phyloP scores from a whole-genome alignment of 306 rosid genomes.

The Citrullus mucosospermus region DNA sequence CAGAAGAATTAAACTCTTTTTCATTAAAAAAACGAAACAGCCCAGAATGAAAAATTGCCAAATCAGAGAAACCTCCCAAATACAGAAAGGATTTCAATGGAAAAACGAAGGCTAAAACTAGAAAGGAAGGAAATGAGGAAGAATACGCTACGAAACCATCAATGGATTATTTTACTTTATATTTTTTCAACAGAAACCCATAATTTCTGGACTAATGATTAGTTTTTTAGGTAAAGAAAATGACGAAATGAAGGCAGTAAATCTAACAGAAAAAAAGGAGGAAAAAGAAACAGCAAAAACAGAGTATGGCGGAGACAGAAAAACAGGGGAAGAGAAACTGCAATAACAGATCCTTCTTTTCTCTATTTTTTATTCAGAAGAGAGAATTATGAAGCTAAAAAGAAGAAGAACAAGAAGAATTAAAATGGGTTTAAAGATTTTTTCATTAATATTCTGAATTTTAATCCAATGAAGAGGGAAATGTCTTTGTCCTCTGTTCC shows the following conservation, averaged over 20 bases:
- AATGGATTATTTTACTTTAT: not conserved
- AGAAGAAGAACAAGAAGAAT: not conserved
- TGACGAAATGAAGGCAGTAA: not conserved
- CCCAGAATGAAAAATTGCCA: not conserved
- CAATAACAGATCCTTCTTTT: not conserved
- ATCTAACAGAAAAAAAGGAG: not conserved
- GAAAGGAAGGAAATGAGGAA: not conserved
- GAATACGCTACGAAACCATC: not conserved
- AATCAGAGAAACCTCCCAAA: not conserved
- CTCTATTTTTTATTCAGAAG: not conserved
- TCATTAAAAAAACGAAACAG: not conserved
- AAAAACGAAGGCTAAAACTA: not conserved
- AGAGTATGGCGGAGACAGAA: not conserved
- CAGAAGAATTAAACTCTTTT: not conserved
- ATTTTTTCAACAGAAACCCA: conserved; percentile 3
- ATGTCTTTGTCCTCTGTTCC: not conserved
- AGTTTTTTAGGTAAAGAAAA: not conserved
- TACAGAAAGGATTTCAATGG: not conserved
- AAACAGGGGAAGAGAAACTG: not conserved
- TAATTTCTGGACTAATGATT: conserved; percentile 1
- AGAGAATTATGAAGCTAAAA: not conserved
- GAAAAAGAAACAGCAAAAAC: not conserved
- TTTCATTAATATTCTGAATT: not conserved
- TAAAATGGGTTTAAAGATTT: not conserved
- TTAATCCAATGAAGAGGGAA: not conserved